Evolutionary conservation across 2,329 filamentous ascomycete species (phyloP).

Genomic region (Neospermospora avenae): DNA sequence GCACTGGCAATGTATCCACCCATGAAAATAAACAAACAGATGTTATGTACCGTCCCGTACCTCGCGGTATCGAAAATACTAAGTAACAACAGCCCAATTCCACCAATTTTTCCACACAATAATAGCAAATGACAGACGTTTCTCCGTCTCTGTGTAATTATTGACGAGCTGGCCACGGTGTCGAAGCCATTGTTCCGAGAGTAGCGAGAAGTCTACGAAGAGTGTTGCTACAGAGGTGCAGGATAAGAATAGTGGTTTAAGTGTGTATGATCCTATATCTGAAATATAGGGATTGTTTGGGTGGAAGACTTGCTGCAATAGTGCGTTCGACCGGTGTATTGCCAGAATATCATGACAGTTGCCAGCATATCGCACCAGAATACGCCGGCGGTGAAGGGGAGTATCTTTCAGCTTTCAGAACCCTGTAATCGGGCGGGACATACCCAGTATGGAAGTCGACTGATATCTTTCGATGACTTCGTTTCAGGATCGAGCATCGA

Average conservation of each 20-base stretch:
- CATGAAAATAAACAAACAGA: slow-evolving; percentile 1
- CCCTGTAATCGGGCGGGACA: not conserved
- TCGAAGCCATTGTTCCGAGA: not conserved
- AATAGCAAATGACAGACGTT: not conserved
- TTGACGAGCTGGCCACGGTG: not conserved
- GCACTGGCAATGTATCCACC: not conserved
- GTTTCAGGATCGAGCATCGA: not conserved
- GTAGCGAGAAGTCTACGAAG: not conserved
- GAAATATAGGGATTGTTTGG: slow-evolving; percentile 1
- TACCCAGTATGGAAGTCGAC: not conserved
- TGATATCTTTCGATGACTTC: not conserved
- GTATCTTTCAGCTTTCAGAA: not conserved
- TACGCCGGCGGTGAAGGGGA: not conserved
- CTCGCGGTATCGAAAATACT: slow-evolving; percentile 1
- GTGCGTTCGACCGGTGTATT: not conserved
- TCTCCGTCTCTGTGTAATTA: slow-evolving; percentile 1
- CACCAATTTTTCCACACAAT: not conserved
- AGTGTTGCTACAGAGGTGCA: not conserved
- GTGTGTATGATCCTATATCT: not conserved
- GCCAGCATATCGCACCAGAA: not conserved
- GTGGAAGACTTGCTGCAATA: not conserved
- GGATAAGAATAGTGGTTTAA: not conserved
- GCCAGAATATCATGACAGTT: slow-evolving; percentile 2
- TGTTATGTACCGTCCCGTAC: not conserved
- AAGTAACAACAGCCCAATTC: not conserved